Percentiles rank a stretch among this genome's conserved stretches.
These are phyloP conservation scores for Keqinozyma sinolaborantium DNA, from an alignment of 1,139 yeast species.

Conservation along the genomic window DNA sequence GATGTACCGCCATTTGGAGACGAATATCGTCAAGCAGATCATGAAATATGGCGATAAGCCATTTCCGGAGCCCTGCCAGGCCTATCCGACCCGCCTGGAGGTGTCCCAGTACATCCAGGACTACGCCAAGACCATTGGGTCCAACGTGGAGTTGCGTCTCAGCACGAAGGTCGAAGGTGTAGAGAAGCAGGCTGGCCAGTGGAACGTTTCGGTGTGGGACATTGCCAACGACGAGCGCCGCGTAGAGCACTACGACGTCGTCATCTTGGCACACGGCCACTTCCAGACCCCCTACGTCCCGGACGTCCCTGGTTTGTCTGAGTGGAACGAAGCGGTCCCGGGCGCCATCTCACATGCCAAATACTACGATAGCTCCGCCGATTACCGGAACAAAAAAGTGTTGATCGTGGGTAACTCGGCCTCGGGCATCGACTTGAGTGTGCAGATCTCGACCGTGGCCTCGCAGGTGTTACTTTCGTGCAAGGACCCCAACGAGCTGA, in stretches of 20 bases:
- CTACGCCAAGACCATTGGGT: conserved; percentile 27
- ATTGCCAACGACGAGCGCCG: conserved; percentile 2
- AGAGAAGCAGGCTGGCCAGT: conserved; percentile 14
- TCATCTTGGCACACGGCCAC: conserved; percentile 49
- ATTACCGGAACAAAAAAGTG: conserved; percentile 35
- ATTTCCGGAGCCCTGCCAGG: conserved; percentile 26
- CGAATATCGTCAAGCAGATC: conserved; percentile 38
- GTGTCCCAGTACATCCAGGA: conserved; percentile 33
- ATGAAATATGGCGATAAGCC: conserved; percentile 40
- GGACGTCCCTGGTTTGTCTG: conserved; percentile 33
- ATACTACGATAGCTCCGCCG: conserved; percentile 30
- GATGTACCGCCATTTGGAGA: conserved; percentile 46
- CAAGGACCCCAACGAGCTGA: conserved; percentile 31
- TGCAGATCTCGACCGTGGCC: conserved; percentile 24
- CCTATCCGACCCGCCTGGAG: conserved; percentile 35
- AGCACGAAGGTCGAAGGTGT: conserved; percentile 6
- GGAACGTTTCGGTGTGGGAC: conserved; percentile 15
- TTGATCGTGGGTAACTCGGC: conserved; percentile 39
- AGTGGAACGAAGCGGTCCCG: conserved; percentile 33
- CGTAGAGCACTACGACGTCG: conserved; percentile 34
- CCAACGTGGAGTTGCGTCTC: conserved; percentile 7
- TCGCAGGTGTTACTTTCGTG: conserved; percentile 19
- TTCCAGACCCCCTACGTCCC: conserved; percentile 45
- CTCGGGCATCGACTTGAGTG: conserved; percentile 46
- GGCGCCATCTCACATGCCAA: conserved; percentile 40